A percentile compares a stretch with the other conserved stretches of the same genome.
Conservation (phyloP, 148 eudicot genomes). For the Persicaria maculosa region DNA sequence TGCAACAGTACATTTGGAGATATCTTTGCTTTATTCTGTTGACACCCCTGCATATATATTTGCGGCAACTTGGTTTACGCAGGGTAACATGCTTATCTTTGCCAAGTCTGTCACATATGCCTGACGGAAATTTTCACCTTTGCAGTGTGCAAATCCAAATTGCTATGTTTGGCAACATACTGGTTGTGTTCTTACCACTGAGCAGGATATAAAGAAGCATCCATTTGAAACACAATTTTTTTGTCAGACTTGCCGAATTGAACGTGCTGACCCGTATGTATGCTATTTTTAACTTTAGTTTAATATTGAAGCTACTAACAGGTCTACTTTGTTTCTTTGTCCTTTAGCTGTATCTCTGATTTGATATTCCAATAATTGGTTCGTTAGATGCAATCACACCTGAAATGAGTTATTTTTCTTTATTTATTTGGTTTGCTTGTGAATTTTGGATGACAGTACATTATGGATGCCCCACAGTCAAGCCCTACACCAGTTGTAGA, state of each 20-base stretch:
- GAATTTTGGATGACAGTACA: no score
- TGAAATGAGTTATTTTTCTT: background rate
- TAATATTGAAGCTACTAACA: background rate
- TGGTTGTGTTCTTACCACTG: conserved; percentile 58
- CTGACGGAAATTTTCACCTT: conserved; percentile 14
- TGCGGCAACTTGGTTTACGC: background rate
- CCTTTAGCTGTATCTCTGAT: background rate
- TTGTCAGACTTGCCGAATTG: conserved; percentile 76
- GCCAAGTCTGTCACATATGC: background rate
- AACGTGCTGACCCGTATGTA: conserved; percentile 95
- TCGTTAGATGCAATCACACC: background rate
- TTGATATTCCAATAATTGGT: background rate
- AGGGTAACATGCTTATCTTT: background rate
- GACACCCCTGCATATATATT: no score
- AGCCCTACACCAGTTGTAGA: background rate
- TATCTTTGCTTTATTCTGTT: no score
- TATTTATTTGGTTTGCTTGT: background rate
- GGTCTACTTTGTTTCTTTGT: background rate
- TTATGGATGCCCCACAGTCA: background rate
- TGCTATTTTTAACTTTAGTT: conserved; percentile 8
- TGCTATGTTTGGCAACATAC: conserved; percentile 84
- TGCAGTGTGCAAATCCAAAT: conserved; percentile 71
- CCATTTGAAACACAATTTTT: conserved; percentile 36
- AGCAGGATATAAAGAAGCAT: conserved; percentile 46
- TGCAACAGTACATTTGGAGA: no score